A percentile compares a stretch with the other conserved stretches of the same genome.
phyloP scores from a whole-genome alignment of 331 rosid species.

The Rhamnella rubrinervis region DNA sequence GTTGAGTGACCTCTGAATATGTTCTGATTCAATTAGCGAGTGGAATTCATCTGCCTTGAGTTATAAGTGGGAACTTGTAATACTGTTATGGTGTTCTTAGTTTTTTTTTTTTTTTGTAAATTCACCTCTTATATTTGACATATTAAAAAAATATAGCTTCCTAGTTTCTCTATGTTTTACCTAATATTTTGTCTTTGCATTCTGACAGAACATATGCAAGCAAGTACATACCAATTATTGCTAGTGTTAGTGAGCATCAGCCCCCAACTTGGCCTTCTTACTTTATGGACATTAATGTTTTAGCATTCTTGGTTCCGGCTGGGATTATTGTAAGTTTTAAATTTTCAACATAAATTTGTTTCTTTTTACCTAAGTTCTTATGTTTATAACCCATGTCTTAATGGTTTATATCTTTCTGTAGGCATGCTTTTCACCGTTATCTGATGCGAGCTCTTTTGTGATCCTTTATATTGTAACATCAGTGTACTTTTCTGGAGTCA shows the following conservation, averaged over 20 bases:
- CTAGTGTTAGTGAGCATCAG: conserved; percentile 99
- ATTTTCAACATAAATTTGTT: background rate
- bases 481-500: conserved; percentile 96
- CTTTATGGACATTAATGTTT: conserved; percentile 97
- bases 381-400: conserved; percentile 19
- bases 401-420: conserved; percentile 37
- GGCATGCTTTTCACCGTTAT: conserved; percentile 94
- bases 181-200: conserved; percentile 18
- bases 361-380: conserved; percentile 3
- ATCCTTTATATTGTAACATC: conserved; percentile 83
- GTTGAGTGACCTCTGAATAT: background rate
- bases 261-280: conserved; percentile 99
- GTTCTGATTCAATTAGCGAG: conserved; percentile 7
- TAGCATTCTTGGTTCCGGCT: conserved; percentile 98
- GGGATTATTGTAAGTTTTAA: conserved; percentile 74
- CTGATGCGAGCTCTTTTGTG: conserved; percentile 96
- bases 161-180: conserved; percentile 12
- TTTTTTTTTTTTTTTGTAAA: background rate
- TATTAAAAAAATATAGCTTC: conserved; percentile 5
- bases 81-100: background rate
- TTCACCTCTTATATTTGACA: background rate
- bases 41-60: conserved; percentile 8
- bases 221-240: conserved; percentile 99
- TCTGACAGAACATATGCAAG: conserved; percentile 93
- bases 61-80: background rate